Conservation (phyloP, 768 basidiomycete genomes). For the Clavaria fumosa region DNA sequence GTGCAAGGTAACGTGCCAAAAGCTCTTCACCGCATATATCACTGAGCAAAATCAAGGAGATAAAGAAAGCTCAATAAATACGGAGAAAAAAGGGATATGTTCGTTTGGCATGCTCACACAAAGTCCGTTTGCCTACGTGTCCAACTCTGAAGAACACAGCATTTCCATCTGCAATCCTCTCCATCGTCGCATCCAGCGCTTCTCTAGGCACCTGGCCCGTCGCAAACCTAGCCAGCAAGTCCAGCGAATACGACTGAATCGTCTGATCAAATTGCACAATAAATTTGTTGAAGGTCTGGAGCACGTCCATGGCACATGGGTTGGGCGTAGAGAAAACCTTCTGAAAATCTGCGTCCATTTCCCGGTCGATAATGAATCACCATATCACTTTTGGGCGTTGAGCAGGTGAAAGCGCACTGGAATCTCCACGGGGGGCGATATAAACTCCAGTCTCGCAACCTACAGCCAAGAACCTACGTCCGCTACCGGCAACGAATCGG, state of each 20-base stretch:
- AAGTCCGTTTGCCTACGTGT: slow-evolving; percentile 32
- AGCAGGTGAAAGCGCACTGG: too few species aligned
- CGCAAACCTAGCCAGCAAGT: slow-evolving; percentile 46
- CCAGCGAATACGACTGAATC: slow-evolving; percentile 54
- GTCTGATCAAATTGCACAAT: slow-evolving; percentile 45
- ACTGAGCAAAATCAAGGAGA: slow-evolving; percentile 26
- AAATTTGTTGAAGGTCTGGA: slow-evolving; percentile 51
- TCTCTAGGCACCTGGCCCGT: slow-evolving; percentile 30
- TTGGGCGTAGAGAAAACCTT: slow-evolving; percentile 37
- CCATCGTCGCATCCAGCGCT: slow-evolving; percentile 39
- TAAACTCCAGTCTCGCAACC: slow-evolving; percentile 61
- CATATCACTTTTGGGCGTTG: neutral
- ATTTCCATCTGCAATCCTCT: slow-evolving; percentile 40
- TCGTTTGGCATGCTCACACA: slow-evolving; percentile 29
- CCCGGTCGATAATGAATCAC: slow-evolving; percentile 2
- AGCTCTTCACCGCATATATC: slow-evolving; percentile 48
- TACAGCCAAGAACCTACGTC: slow-evolving; percentile 44
- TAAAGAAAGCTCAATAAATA: neutral
- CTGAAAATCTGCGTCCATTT: slow-evolving; percentile 33
- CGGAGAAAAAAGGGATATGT: neutral
- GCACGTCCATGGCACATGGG: slow-evolving; percentile 38
- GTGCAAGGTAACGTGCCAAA: slow-evolving; percentile 42
- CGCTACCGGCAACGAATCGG: slow-evolving; percentile 40
- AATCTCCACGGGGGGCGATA: slow-evolving; percentile 36
- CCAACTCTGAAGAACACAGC: slow-evolving; percentile 51